These are phyloP conservation scores for Komagataea norvegica DNA, from an alignment of 1,139 yeast species.

Conservation along the genomic window DNA sequence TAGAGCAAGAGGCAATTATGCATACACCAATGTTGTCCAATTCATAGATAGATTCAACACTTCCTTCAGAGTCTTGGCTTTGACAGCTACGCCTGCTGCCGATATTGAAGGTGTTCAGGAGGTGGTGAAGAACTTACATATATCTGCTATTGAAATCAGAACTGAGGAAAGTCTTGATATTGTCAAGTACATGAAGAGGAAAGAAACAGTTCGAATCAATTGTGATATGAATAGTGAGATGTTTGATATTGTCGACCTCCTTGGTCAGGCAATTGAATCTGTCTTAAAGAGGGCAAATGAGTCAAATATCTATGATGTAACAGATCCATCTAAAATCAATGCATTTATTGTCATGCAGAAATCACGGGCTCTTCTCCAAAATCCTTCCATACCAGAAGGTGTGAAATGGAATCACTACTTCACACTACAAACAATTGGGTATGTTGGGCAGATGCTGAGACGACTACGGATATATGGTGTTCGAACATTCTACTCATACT, in stretches of 20 bases:
- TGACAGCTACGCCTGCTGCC: constrained; percentile 95
- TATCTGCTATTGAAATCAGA: constrained; percentile 77
- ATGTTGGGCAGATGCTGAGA: constrained; percentile 70
- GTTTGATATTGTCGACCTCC: constrained; percentile 43
- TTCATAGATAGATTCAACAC: constrained; percentile 58
- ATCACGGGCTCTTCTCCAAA: constrained; percentile 49
- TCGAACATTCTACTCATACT: constrained; percentile 65
- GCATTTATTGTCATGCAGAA: constrained; percentile 71
- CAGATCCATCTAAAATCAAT: constrained; percentile 64
- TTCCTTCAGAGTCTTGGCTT: constrained; percentile 71
- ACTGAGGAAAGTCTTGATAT: constrained; percentile 84
- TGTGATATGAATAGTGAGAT: constrained; percentile 53
- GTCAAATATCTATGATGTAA: constrained; percentile 54
- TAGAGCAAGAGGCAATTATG: constrained; percentile 83
- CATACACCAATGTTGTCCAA: constrained; percentile 78
- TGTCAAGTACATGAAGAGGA: constrained; percentile 69
- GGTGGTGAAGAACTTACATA: constrained; percentile 64
- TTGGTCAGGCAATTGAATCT: constrained; percentile 62
- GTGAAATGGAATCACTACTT: constrained; percentile 66
- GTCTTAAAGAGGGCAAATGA: constrained; percentile 59
- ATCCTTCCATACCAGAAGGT: constrained; percentile 56
- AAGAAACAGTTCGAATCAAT: constrained; percentile 54
- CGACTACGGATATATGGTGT: constrained; percentile 80
- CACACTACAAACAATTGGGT: constrained; percentile 56
- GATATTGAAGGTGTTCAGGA: constrained; percentile 86